A percentile compares a stretch with the other conserved stretches of the same genome.
phyloP scores from a whole-genome alignment of 2,329 filamentous ascomycete genomes.

The Penicillium sp. region DNA sequence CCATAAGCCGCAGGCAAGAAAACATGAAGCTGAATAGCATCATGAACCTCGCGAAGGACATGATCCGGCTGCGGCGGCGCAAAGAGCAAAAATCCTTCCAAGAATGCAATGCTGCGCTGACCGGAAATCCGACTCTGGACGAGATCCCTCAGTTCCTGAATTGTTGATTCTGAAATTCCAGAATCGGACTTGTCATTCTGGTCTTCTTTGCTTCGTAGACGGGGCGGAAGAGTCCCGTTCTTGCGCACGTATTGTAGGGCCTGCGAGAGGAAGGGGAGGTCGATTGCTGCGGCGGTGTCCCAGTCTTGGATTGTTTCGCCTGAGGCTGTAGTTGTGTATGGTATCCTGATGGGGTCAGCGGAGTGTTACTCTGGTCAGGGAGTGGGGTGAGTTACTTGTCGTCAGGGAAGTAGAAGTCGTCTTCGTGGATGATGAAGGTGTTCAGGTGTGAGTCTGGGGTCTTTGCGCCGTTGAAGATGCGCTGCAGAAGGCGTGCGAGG shows the following conservation, averaged over 20 bases:
- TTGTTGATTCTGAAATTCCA: conserved; percentile 32
- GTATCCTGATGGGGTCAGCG: conserved; percentile 38
- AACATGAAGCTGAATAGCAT: conserved; percentile 68
- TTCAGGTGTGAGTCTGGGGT: conserved; percentile 14
- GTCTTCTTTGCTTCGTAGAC: conserved; percentile 60
- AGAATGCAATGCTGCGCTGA: conserved; percentile 62
- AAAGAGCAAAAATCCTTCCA: conserved; percentile 90
- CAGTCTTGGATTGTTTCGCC: conserved; percentile 72
- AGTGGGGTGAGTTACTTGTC: conserved; percentile 53
- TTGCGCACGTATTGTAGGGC: conserved; percentile 71
- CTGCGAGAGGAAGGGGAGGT: conserved; percentile 67
- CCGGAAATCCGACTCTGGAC: conserved; percentile 19
- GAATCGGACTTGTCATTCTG: conserved; percentile 55
- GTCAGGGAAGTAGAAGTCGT: conserved; percentile 92
- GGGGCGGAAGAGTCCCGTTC: conserved; percentile 58
- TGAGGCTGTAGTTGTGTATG: conserved; percentile 50
- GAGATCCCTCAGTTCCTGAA: conserved; percentile 25
- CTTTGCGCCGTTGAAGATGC: conserved; percentile 65
- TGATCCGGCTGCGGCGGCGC: conserved; percentile 45
- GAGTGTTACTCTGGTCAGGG: not conserved
- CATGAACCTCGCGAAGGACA: conserved; percentile 32
- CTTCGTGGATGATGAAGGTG: conserved; percentile 82
- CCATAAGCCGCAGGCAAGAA: conserved; percentile 72
- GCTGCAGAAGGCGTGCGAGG: conserved; percentile 77
- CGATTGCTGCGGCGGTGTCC: conserved; percentile 82